Evolutionary conservation across 1,284 basidiomycete genomes (phyloP).

Genomic region (Calocybe gambosa): DNA sequence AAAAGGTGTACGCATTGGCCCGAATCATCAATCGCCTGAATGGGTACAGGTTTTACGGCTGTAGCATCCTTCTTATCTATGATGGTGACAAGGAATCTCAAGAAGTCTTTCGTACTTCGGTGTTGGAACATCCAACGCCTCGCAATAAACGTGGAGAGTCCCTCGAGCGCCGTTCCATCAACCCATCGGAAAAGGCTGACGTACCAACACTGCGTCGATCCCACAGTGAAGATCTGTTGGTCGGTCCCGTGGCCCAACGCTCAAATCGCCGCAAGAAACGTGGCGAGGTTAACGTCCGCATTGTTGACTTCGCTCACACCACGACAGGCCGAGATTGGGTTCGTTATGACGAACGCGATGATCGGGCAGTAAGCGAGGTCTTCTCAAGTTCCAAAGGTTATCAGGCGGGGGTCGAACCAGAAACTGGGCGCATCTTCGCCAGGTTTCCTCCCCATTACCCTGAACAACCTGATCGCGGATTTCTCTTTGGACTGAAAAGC

Average conservation of each 20-base stretch:
- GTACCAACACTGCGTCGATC: conserved; percentile 56
- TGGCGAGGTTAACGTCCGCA: conserved; percentile 91
- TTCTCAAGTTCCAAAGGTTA: conserved; percentile 69
- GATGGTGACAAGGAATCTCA: conserved; percentile 91
- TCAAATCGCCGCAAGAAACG: conserved; percentile 59
- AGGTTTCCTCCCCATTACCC: conserved; percentile 91
- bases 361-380: conserved; percentile 37
- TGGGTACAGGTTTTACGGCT: conserved; percentile 97
- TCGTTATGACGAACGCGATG: conserved; percentile 46
- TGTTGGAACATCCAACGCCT: conserved; percentile 62
- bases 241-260: conserved; percentile 57
- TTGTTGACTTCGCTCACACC: conserved; percentile 99
- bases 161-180: conserved; percentile 48
- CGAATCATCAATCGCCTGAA: conserved; percentile 83
- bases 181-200: conserved; percentile 31
- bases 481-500: conserved; percentile 87
- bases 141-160: conserved; percentile 75
- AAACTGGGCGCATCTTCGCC: conserved; percentile 75
- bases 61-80: conserved; percentile 94
- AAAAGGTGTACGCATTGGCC: conserved; percentile 92
- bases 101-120: conserved; percentile 57
- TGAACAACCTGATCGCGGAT: conserved; percentile 88
- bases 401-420: conserved; percentile 71
- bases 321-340: conserved; percentile 93
- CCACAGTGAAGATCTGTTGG: conserved; percentile 69